These are phyloP conservation scores for Aspergillus awamori DNA, from an alignment of 2,329 filamentous ascomycete genomes.

Conservation along the genomic window DNA sequence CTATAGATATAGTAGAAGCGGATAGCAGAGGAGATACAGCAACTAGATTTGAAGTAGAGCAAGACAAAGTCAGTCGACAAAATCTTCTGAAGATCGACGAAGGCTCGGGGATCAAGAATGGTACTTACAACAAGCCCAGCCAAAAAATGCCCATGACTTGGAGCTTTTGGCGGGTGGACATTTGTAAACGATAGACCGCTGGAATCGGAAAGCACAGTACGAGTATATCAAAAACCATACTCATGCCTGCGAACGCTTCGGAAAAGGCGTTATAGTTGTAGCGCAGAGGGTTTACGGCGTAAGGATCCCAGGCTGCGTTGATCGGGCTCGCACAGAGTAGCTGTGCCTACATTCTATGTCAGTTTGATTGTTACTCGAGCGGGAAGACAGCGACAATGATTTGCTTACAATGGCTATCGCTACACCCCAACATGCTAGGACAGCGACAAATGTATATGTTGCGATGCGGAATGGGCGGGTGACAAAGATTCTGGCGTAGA, in stretches of 20 bases:
- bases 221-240: slow-evolving; percentile 6
- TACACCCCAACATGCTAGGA: slow-evolving; percentile 1
- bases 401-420: neutral
- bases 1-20: slow-evolving; percentile 7
- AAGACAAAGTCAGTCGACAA: too few species aligned
- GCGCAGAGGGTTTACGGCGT: neutral
- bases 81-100: too few species aligned
- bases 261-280: slow-evolving; percentile 3
- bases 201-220: slow-evolving; percentile 10
- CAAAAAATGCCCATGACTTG: slow-evolving; percentile 8
- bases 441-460: neutral
- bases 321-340: neutral
- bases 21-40: neutral
- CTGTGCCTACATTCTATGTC: neutral
- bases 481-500: slow-evolving; percentile 3
- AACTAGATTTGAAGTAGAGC: neutral
- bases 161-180: slow-evolving; percentile 1
- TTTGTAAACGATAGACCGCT: neutral
- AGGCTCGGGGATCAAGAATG: too few species aligned
- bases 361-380: neutral
- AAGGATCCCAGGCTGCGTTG: neutral
- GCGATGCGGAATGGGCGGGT: neutral
- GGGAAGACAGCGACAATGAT: neutral
- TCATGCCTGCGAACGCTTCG: slow-evolving; percentile 2
- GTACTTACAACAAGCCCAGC: slow-evolving; percentile 7